Conservation (phyloP, 2,329 filamentous ascomycete genomes). For the Podosphaera xanthii region DNA sequence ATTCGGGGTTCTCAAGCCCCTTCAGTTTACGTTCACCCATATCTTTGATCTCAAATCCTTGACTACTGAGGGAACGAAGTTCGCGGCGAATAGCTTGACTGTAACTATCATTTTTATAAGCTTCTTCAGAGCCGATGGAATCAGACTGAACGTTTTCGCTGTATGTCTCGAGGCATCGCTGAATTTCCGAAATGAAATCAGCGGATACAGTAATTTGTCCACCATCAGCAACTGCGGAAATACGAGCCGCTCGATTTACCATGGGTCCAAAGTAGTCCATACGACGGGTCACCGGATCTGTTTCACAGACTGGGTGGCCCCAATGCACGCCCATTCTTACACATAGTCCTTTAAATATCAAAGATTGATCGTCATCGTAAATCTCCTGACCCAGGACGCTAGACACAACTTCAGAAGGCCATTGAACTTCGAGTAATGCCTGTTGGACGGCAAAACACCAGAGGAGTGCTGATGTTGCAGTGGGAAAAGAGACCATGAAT, state of each 20-base stretch:
- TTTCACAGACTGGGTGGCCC: conserved; percentile 83
- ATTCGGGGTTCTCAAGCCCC: conserved; percentile 89
- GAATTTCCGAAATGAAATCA: conserved; percentile 91
- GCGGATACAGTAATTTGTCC: conserved; percentile 93
- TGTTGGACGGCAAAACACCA: conserved; percentile 95
- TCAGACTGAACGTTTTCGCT: conserved; percentile 58
- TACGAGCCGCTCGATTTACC: conserved; percentile 92
- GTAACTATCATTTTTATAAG: conserved; percentile 50
- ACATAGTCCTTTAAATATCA: conserved; percentile 85
- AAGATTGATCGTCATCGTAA: conserved; percentile 58
- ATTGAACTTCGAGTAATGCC: conserved; percentile 65
- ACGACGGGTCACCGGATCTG: conserved; percentile 82
- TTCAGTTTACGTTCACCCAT: conserved; percentile 90
- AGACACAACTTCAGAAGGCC: conserved; percentile 81
- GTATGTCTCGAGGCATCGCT: conserved; percentile 71
- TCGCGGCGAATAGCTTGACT: conserved; percentile 68
- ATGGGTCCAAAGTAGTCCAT: conserved; percentile 99
- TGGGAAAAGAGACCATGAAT: conserved; percentile 97
- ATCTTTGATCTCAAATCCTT: conserved; percentile 93
- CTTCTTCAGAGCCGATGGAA: conserved; percentile 48
- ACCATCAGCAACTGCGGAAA: conserved; percentile 82
- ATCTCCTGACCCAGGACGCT: conserved; percentile 68
- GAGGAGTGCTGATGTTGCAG: conserved; percentile 75
- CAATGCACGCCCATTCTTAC: conserved; percentile 97
- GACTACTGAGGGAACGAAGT: conserved; percentile 62